A percentile compares a stretch with the other conserved stretches of the same genome.
phyloP scores from a whole-genome alignment of 495 filamentous ascomycete genomes.

The Jackrogersella minutella region DNA sequence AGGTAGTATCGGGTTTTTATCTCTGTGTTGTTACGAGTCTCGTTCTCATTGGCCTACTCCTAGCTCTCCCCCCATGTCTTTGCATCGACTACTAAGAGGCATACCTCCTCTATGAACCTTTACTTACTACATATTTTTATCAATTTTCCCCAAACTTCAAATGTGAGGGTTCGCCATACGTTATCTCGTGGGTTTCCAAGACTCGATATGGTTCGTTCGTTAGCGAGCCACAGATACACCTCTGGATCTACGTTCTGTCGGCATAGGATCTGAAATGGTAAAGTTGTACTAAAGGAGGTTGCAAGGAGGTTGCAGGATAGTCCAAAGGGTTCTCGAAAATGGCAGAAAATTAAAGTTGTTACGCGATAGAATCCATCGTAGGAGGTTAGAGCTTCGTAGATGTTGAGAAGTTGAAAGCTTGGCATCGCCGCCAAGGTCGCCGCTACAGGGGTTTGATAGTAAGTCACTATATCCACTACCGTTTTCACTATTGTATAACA shows the following conservation, averaged over 20 bases:
- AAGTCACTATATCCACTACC: constrained; percentile 10
- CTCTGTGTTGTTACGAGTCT: constrained; percentile 25
- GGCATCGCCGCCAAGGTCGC: constrained; percentile 6
- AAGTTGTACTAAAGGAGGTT: constrained; percentile 21
- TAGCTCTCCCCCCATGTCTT: constrained; percentile 14
- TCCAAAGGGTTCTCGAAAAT: not conserved
- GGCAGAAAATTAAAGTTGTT: constrained; percentile 7
- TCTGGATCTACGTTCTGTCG: constrained; percentile 15
- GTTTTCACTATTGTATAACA: no score
- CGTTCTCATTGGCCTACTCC: constrained; percentile 21
- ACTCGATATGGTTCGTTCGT: constrained; percentile 5
- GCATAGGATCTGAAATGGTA: constrained; percentile 17
- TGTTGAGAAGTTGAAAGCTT: constrained; percentile 20
- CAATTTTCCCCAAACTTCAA: constrained; percentile 1
- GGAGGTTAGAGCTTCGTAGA: constrained; percentile 9
- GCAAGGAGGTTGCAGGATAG: no score
- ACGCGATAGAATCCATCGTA: constrained; percentile 27
- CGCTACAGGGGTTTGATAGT: constrained; percentile 13
- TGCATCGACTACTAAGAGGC: constrained; percentile 31
- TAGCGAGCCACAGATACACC: constrained; percentile 5
- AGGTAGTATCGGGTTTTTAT: constrained; percentile 37
- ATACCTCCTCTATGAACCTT: constrained; percentile 20
- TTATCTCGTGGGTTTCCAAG: constrained; percentile 22
- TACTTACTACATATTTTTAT: constrained; percentile 43
- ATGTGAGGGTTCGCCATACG: constrained; percentile 5